Conservation (phyloP, 169 alveolate species). For the Plasmodium malariae region DNA sequence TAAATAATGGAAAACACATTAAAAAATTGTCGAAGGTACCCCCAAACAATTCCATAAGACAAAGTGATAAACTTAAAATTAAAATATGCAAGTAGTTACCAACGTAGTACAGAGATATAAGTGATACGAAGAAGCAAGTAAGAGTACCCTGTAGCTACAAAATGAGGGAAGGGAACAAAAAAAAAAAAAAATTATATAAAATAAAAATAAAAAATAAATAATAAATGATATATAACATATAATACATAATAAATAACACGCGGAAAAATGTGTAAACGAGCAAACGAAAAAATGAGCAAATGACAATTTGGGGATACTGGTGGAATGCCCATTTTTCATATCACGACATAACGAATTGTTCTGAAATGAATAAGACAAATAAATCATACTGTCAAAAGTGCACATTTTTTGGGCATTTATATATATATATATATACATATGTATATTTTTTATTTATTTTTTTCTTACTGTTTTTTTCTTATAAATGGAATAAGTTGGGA, state of each 20-base stretch:
- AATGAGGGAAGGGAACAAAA: too few species aligned
- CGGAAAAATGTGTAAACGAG: too few species aligned
- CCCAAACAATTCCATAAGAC: constrained; percentile 53
- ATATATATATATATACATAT: neutral
- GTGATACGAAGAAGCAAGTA: constrained; percentile 48
- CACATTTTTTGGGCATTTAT: neutral
- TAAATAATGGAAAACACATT: constrained; percentile 63
- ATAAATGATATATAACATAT: neutral
- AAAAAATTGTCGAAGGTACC: constrained; percentile 46
- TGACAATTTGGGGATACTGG: too few species aligned
- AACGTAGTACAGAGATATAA: constrained; percentile 37
- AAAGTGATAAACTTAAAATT: constrained; percentile 12
- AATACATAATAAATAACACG: neutral
- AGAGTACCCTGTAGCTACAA: constrained; percentile 56
- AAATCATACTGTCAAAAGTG: neutral
- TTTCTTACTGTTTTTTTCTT: constrained; percentile 52
- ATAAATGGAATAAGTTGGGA: constrained; percentile 30
- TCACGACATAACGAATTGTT: too few species aligned
- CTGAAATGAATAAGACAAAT: too few species aligned
- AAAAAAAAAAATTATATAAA: too few species aligned
- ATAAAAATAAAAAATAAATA: neutral
- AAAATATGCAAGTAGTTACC: constrained; percentile 14
- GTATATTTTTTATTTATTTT: neutral
- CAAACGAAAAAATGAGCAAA: too few species aligned
- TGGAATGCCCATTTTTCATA: too few species aligned